phyloP scores from a whole-genome alignment of 306 rosid genomes.

The Dicorynia guianensis region DNA sequence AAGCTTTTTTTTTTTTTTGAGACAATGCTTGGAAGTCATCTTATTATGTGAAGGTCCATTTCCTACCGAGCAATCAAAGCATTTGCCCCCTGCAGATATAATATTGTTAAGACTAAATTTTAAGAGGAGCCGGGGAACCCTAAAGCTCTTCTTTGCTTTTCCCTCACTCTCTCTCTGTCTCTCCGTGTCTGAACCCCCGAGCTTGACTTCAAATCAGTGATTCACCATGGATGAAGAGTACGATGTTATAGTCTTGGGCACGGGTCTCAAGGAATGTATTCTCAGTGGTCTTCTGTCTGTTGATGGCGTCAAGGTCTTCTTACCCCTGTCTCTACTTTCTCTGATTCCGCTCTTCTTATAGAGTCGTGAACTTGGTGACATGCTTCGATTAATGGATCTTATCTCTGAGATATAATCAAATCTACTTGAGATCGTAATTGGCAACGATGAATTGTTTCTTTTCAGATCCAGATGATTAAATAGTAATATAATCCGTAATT shows the following conservation, averaged over 20 bases:
- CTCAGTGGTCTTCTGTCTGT: slow-evolving; percentile 99
- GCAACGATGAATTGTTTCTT: not conserved
- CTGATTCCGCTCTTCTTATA: not conserved
- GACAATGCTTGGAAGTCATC: no score
- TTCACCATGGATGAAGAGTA: slow-evolving; percentile 87
- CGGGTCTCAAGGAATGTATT: slow-evolving; percentile 98
- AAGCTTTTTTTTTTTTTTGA: no score
- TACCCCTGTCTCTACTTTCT: not conserved
- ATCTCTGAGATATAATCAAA: not conserved
- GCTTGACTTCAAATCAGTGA: slow-evolving; percentile 14
- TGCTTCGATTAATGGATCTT: not conserved
- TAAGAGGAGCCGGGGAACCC: slow-evolving; percentile 1
- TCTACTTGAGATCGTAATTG: not conserved
- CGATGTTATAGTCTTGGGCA: slow-evolving; percentile 86
- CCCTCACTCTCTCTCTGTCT: not conserved
- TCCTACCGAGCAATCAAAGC: not conserved
- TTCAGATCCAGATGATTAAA: slow-evolving; percentile 4
- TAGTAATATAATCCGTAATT: not conserved
- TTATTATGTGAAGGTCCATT: not conserved
- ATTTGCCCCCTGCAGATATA: not conserved
- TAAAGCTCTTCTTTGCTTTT: not conserved
- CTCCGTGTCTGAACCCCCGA: not conserved
- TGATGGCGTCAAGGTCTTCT: slow-evolving; percentile 90
- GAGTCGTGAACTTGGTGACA: not conserved
- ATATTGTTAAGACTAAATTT: not conserved